These are phyloP conservation scores for Saccharomyces hybrid DNA, from an alignment of 1,139 yeast species.

Conservation along the genomic window DNA sequence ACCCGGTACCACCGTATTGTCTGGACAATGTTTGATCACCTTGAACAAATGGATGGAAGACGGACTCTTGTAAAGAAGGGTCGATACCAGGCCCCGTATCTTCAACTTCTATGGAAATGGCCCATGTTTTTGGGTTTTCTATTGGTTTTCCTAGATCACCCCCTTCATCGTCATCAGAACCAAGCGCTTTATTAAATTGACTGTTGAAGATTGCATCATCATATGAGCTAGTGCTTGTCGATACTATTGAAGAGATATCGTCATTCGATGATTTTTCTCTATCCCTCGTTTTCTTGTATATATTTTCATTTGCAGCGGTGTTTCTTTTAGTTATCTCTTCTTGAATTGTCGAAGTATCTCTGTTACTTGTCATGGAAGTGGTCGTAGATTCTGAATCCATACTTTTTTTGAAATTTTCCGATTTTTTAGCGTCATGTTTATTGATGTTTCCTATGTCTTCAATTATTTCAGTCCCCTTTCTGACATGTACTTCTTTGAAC, in stretches of 20 bases:
- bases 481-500: conserved; percentile 35
- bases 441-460: conserved; percentile 1
- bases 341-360: conserved; percentile 9
- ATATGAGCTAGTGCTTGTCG: conserved; percentile 47
- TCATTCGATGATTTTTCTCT: neutral
- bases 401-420: neutral
- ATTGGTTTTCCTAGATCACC: conserved; percentile 19
- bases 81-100: conserved; percentile 95
- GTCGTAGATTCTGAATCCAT: neutral
- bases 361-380: neutral
- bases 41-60: conserved; percentile 93
- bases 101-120: conserved; percentile 57
- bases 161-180: conserved; percentile 17
- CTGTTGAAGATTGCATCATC: conserved; percentile 48
- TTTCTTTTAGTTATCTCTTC: conserved; percentile 15
- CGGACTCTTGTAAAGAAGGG: conserved; percentile 66
- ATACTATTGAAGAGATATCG: conserved; percentile 33
- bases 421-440: neutral
- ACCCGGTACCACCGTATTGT: conserved; percentile 91
- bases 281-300: neutral
- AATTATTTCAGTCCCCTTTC: conserved; percentile 20
- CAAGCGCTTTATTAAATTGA: conserved; percentile 37
- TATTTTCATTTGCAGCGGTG: neutral
- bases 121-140: conserved; percentile 25
- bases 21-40: conserved; percentile 92